These are phyloP conservation scores for Irpex sp. DNA, from an alignment of 1,284 basidiomycete species.

Conservation along the genomic window DNA sequence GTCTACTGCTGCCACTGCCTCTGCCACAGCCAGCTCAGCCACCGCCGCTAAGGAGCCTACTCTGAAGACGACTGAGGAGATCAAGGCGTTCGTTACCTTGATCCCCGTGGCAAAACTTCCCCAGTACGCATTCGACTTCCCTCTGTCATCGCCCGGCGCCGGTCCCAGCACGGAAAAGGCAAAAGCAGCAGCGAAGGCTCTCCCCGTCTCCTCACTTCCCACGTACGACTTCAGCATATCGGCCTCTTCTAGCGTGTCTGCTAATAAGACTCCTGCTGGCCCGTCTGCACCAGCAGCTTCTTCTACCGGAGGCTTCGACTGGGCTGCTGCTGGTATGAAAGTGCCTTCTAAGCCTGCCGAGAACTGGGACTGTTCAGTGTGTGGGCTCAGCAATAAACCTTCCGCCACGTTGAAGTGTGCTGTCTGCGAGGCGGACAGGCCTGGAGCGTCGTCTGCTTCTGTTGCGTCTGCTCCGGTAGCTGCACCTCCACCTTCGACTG, in stretches of 20 bases:
- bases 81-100: constrained; percentile 19
- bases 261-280: neutral
- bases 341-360: constrained; percentile 17
- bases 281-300: neutral
- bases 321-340: constrained; percentile 27
- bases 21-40: neutral
- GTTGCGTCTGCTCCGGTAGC: neutral
- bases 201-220: constrained; percentile 34
- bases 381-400: constrained; percentile 42
- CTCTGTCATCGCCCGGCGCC: constrained; percentile 23
- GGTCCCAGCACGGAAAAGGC: constrained; percentile 35
- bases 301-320: constrained; percentile 32
- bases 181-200: constrained; percentile 28
- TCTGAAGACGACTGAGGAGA: constrained; percentile 18
- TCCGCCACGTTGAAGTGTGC: constrained; percentile 45
- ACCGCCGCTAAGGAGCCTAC: constrained; percentile 5
- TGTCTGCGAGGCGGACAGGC: constrained; percentile 39
- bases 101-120: constrained; percentile 22
- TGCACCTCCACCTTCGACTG: constrained; percentile 12
- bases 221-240: constrained; percentile 45
- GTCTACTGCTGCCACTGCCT: neutral
- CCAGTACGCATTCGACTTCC: constrained; percentile 24
- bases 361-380: constrained; percentile 44
- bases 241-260: constrained; percentile 12
- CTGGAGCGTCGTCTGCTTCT: constrained; percentile 12